A percentile compares a stretch with the other conserved stretches of the same genome.
Conservation (phyloP, 768 basidiomycete genomes). For the Mycena floridula region DNA sequence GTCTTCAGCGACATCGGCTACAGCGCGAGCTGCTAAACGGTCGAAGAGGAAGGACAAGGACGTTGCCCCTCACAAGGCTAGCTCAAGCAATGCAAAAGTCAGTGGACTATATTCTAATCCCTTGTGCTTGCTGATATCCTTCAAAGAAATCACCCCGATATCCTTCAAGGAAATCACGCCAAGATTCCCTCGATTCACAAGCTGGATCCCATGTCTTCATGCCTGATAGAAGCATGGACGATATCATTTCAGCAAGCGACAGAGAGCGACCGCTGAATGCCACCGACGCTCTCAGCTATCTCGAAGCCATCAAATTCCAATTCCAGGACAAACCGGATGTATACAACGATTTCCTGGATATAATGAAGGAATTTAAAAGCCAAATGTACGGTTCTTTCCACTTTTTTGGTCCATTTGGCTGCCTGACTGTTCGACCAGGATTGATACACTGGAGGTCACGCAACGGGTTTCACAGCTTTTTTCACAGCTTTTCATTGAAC, state of each 20-base stretch:
- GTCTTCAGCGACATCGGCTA: conserved; percentile 22
- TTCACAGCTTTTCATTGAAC: conserved; percentile 88
- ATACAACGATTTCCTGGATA: conserved; percentile 92
- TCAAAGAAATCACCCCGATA: conserved; percentile 13
- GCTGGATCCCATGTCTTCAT: neutral
- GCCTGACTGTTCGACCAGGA: too few relatives aligned
- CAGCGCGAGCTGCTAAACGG: conserved; percentile 27
- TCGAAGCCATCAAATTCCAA: conserved; percentile 80
- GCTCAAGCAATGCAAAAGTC: neutral
- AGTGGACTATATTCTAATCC: neutral
- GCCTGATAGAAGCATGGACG: neutral
- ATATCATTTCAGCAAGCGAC: neutral
- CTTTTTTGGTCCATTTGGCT: too few relatives aligned
- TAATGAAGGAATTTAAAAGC: conserved; percentile 96
- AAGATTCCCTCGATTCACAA: neutral
- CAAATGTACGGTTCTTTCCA: conserved; percentile 35
- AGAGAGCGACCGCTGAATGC: conserved; percentile 30
- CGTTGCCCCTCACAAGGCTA: conserved; percentile 25
- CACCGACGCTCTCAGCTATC: conserved; percentile 67
- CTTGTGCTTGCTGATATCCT: neutral
- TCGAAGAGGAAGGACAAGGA: conserved; percentile 69
- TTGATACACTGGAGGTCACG: conserved; percentile 97
- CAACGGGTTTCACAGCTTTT: conserved; percentile 90
- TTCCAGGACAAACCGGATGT: conserved; percentile 66
- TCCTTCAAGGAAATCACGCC: conserved; percentile 18